Base-by-base conservation (phyloP, 2,329 filamentous ascomycete species). In the Orbilia brochopaga region DNA sequence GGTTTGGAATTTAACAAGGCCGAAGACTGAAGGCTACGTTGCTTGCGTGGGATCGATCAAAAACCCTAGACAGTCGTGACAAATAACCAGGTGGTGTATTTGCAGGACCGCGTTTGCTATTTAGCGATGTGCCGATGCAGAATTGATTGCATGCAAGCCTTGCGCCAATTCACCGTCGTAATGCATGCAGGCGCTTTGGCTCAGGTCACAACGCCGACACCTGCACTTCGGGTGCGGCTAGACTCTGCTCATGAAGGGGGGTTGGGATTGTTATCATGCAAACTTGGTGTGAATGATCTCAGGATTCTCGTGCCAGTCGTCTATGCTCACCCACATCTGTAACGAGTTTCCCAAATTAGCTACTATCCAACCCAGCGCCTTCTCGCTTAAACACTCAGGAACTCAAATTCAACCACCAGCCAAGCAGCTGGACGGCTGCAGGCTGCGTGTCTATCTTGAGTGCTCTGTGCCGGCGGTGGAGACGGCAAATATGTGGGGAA, bases 241-340 rank as follows among this genome's bases (percentile, higher is more conserved):
- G 44, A 21, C 17, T 19, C 15, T 23, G 44, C 5, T 10, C 44
- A 21, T 23, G 44, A 21, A 5, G 44, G 19, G 40, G 13, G 40
- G 13, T 3, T 4, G 40, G 17, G 40, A 13, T 15, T 44, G 40
- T 52, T 24, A 46, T 80, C 84, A 97, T 78, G 91, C 92, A 81
- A 97, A 96, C 81, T 96, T 97, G 78, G 91, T 94, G 81, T 97
- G 93, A 79, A 99, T 97, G 77, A 99, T 94, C 79, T 99, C 93
- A 17, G 94, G 94, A 79, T 99, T 96, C 85, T 99, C 94, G 80
- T 99, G 94, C 94, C 94, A 99, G 83, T 99, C 94, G 79, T 97
- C 94, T 79, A 96, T 93, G 81, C 92, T 96, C 78, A 99, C 94
- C 92, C 94, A 97, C 94, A 99, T 99, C 93, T 96, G 79, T 65